Conservation (phyloP, 768 basidiomycete genomes). For the Pholiota conissans region DNA sequence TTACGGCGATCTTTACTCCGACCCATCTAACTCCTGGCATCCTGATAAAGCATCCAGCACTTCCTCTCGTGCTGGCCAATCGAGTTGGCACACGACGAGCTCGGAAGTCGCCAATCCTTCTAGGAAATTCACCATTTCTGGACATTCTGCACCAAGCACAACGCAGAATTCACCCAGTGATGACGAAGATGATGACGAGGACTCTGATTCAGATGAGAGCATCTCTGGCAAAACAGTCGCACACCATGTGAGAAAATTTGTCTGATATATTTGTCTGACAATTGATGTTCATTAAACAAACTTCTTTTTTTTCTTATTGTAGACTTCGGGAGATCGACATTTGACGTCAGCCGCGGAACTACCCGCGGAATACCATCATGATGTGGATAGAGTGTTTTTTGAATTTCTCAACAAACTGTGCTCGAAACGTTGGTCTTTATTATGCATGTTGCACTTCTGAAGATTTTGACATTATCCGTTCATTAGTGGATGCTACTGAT, state of each 20-base stretch:
- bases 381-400: slow-evolving; percentile 90
- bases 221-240: slow-evolving; percentile 20
- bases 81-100: slow-evolving; percentile 21
- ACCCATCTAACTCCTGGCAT: slow-evolving; percentile 15
- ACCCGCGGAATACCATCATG: slow-evolving; percentile 75
- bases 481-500: slow-evolving; percentile 86
- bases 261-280: slow-evolving; percentile 1
- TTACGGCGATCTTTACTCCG: slow-evolving; percentile 24
- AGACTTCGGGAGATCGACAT: slow-evolving; percentile 32
- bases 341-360: slow-evolving; percentile 47
- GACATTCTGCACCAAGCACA: slow-evolving; percentile 26
- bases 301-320: slow-evolving; percentile 4
- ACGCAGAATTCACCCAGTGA: slow-evolving; percentile 43
- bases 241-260: slow-evolving; percentile 20
- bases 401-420: slow-evolving; percentile 86
- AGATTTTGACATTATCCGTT: slow-evolving; percentile 16
- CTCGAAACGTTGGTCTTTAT: slow-evolving; percentile 70
- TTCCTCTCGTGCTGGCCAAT: slow-evolving; percentile 16
- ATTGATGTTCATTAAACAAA: slow-evolving; percentile 5
- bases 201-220: slow-evolving; percentile 43
- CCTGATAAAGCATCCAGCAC: slow-evolving; percentile 15
- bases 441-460: slow-evolving; percentile 14
- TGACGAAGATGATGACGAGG: slow-evolving; percentile 52
- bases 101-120: slow-evolving; percentile 13
- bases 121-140: slow-evolving; percentile 27